Evolutionary conservation across 73 alveolate species (phyloP).

Genomic region (Uronychia setigera): DNA sequence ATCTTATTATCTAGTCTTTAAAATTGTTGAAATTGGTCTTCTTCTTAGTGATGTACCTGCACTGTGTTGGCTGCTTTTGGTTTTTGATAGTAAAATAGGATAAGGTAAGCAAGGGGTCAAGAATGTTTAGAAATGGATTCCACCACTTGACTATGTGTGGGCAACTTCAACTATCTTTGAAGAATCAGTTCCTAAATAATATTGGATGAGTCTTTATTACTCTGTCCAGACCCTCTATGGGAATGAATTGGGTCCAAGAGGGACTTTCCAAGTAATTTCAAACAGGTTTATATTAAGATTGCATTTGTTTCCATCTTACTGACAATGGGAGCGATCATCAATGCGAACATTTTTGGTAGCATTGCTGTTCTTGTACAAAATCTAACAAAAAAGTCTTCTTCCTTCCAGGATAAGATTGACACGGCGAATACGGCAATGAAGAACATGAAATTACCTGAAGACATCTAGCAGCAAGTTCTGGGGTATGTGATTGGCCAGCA

Average conservation of each 20-base stretch:
- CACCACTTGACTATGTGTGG: slow-evolving; percentile 8
- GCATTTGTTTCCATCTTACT: slow-evolving; percentile 31
- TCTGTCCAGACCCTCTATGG: slow-evolving; percentile 43
- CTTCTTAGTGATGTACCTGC: slow-evolving; percentile 36
- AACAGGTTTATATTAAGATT: not conserved
- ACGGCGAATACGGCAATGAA: slow-evolving; percentile 54
- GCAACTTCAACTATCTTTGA: slow-evolving; percentile 2
- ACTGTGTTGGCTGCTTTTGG: slow-evolving; percentile 44
- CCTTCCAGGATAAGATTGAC: slow-evolving; percentile 35
- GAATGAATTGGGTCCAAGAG: slow-evolving; percentile 40
- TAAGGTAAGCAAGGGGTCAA: not conserved
- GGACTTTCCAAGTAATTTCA: slow-evolving; percentile 8
- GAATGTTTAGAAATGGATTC: slow-evolving; percentile 55
- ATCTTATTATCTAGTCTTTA: not conserved
- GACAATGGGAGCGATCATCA: slow-evolving; percentile 62
- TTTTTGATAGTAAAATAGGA: slow-evolving; percentile 9
- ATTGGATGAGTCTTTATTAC: slow-evolving; percentile 33
- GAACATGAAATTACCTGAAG: slow-evolving; percentile 50
- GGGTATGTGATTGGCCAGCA: slow-evolving; percentile 45
- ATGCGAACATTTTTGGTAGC: slow-evolving; percentile 64
- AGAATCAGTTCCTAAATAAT: not conserved
- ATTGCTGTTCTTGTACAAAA: slow-evolving; percentile 35
- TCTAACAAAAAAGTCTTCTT: slow-evolving; percentile 17
- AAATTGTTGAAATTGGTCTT: slow-evolving; percentile 26
- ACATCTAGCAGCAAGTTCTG: slow-evolving; percentile 26